Conservation (phyloP, 2,329 filamentous ascomycete species). For the Cryphonectria carpinicola region DNA sequence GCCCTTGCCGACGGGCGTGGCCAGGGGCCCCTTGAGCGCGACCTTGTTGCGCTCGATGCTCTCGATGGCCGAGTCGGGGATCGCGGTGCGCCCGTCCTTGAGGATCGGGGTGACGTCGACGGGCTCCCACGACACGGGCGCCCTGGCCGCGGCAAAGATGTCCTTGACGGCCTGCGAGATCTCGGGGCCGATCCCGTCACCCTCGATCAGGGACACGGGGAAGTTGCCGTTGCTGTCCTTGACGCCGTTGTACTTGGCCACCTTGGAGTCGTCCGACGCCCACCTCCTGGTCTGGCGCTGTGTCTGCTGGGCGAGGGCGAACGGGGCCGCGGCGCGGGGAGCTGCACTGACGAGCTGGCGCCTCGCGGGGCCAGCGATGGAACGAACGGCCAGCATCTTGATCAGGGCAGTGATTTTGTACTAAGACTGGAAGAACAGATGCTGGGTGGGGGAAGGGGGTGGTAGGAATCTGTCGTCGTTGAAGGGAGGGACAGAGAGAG, state of each 20-base stretch:
- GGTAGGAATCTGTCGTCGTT: not conserved
- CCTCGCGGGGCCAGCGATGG: slow-evolving; percentile 74
- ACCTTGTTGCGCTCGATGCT: slow-evolving; percentile 96
- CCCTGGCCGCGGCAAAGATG: slow-evolving; percentile 93
- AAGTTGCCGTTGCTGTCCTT: slow-evolving; percentile 95
- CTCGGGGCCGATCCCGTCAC: slow-evolving; percentile 97
- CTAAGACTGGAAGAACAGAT: not conserved
- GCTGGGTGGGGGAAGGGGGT: not conserved
- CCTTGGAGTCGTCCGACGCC: slow-evolving; percentile 67
- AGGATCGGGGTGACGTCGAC: slow-evolving; percentile 93
- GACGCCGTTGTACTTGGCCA: slow-evolving; percentile 91
- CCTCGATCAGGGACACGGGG: slow-evolving; percentile 96
- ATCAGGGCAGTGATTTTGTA: not conserved
- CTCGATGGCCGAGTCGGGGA: slow-evolving; percentile 88
- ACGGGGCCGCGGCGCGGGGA: slow-evolving; percentile 49
- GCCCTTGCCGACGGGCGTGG: slow-evolving; percentile 96
- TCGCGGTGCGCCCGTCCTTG: slow-evolving; percentile 94
- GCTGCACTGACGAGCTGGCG: slow-evolving; percentile 77
- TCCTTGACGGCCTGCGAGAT: slow-evolving; percentile 98
- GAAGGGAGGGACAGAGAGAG: not conserved
- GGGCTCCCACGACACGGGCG: slow-evolving; percentile 94
- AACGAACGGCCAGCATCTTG: slow-evolving; percentile 79
- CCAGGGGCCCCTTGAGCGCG: slow-evolving; percentile 95
- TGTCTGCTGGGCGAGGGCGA: slow-evolving; percentile 45
- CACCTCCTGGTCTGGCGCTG: slow-evolving; percentile 61